These are phyloP conservation scores for Ophiocordyceps camponoti-rufipedis DNA, from an alignment of 2,329 filamentous ascomycete species.

Conservation along the genomic window DNA sequence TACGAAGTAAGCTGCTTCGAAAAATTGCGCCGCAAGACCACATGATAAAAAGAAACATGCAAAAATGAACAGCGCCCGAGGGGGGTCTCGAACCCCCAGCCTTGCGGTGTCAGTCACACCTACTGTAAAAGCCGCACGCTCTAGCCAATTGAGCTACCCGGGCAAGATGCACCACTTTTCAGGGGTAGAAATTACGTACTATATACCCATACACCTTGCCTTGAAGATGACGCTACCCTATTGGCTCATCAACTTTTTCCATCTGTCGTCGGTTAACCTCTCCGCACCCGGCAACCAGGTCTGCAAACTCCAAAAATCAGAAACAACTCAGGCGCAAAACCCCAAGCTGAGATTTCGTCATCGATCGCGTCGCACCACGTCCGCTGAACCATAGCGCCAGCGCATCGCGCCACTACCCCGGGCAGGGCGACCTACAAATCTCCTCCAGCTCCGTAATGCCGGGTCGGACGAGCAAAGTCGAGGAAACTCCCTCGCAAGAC, in stretches of 20 bases:
- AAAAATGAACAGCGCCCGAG: slow-evolving; percentile 9
- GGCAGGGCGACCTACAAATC: too few species aligned
- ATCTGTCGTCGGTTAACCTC: too few species aligned
- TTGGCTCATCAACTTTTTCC: too few species aligned
- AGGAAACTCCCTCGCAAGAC: slow-evolving; percentile 14
- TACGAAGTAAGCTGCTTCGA: too few species aligned
- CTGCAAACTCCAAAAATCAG: too few species aligned
- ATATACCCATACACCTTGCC: background rate
- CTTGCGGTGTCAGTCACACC: slow-evolving; percentile 10
- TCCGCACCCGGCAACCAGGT: too few species aligned
- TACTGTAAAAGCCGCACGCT: slow-evolving; percentile 13
- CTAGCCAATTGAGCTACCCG: slow-evolving; percentile 16
- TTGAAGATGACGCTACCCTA: too few species aligned
- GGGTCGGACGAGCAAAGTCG: slow-evolving; percentile 18
- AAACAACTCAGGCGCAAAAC: too few species aligned
- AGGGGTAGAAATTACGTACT: background rate
- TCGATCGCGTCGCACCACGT: too few species aligned
- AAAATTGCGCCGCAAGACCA: background rate
- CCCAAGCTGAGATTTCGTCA: too few species aligned
- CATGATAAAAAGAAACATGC: background rate
- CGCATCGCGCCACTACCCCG: too few species aligned
- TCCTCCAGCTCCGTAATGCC: slow-evolving; percentile 18
- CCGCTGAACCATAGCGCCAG: too few species aligned
- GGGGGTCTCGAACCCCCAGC: slow-evolving; percentile 15
- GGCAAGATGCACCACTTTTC: slow-evolving; percentile 1